These are phyloP conservation scores for Cenchrus fungigraminus DNA, from an alignment of 176 grass and related monocot species.

Conservation along the genomic window DNA sequence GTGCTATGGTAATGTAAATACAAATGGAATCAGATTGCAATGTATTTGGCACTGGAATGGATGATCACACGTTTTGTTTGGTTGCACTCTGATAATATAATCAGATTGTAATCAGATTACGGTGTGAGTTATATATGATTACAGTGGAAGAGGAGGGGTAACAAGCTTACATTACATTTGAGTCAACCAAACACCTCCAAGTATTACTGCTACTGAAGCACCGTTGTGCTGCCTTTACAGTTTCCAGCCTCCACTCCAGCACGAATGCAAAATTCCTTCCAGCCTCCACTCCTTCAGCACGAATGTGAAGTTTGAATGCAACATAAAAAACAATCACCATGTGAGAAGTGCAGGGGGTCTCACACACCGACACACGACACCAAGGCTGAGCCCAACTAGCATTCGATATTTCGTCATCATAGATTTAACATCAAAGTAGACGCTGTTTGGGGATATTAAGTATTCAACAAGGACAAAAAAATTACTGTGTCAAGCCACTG, in stretches of 20 bases:
- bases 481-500: constrained; percentile 10
- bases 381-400: neutral
- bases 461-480: constrained; percentile 17
- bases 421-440: constrained; percentile 20
- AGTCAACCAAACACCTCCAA: too few relatives aligned
- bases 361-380: neutral
- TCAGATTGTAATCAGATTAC: too few relatives aligned
- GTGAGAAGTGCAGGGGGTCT: neutral
- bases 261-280: neutral
- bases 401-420: constrained; percentile 32
- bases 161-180: too few relatives aligned
- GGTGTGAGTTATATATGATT: too few relatives aligned
- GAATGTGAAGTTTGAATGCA: neutral
- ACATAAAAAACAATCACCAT: neutral
- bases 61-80: too few relatives aligned
- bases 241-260: neutral
- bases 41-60: too few relatives aligned
- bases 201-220: neutral
- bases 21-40: too few relatives aligned
- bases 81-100: too few relatives aligned
- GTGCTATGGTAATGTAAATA: too few relatives aligned
- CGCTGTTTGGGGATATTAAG: neutral
- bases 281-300: neutral
- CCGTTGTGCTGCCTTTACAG: neutral
- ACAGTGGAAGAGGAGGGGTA: too few relatives aligned